Base-by-base conservation (phyloP, 805 yeast genomes). In the Metschnikowia drakensbergensis region DNA sequence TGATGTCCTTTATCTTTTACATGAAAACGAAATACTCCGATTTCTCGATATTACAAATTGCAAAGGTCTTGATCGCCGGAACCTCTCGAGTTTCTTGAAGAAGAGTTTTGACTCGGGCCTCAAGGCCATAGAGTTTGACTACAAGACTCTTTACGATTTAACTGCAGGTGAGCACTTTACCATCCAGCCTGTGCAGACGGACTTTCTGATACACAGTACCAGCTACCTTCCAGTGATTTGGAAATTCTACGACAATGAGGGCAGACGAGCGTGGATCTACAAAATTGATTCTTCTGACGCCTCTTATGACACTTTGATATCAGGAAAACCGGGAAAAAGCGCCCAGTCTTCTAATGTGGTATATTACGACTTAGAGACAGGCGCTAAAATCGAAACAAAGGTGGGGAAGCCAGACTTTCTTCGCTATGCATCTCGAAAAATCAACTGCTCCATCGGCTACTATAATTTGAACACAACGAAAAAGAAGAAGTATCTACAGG, bases 251-350 rank as follows among this genome's bases (percentile, higher is more conserved):
- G 82, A 79, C 55, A 76, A 79, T 48, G 83, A 81, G 55, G 95
- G 96, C 4, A 74, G 96, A 52, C 74, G 97, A 52, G 83, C 88
- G 9, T 89, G 96, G 96, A 63, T 89, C 13, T 84, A 82, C 64
- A 80, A 76, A 59, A 66, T 71, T 23, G 58, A 60, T 13, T 54
- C 65, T 11, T 40, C 51, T 1, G 71, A 68, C 46, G 64, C 69
- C 2, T 64, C 68, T 9, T 69, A 68, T 46, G 59, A 65, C 37
- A 53, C 63, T 23, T 60, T 69, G 29, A 42, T 46, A 36, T 40
- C 52, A 17, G 49, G 55, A 27, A 53, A 53, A 40, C 37, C 47
- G 29, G 52, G 52, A 3, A 35, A 32, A 2, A 51, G 39, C 25
- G 43, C 44, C 9, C 49, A 38, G 17, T 41, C 54, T n/a, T 62